Evolutionary conservation across 345 rosid species (phyloP), one percentile per base, ranked within the genome.

Genomic region (Eucalyptus viminalis): DNA sequence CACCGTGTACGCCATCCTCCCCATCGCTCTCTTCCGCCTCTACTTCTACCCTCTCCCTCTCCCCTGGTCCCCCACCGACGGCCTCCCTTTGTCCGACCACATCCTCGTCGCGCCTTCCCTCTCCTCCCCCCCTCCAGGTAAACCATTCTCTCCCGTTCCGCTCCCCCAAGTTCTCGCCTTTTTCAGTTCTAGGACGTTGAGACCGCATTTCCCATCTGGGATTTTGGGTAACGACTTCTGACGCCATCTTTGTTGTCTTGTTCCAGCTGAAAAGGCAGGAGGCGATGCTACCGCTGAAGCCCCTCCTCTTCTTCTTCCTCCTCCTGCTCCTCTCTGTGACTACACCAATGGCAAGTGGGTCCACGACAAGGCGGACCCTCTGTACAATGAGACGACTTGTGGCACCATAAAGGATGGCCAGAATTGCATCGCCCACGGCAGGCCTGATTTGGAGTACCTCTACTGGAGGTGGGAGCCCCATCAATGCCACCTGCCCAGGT

Each of bases 401-500:
- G 95, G 95, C 62, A 95, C 96, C 49, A 98, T 98, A 90, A 96
- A 97, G 90, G 94, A 94, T 29, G 97, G 98, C 81, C 99, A 97
- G 90, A 96, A 95, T 72, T 98, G 99, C 90, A 92, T 94, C 88
- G 51, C 92, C 81, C 98, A 97, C 88, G 99, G 99, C 5, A 96
- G 99, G 92, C 97, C 98, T 3, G 98, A 98, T 69, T 53, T 90
- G 65, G 97, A 92, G 90, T 98, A 94, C 92, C 99, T 98, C 81
- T 94, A 92, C 47, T 97, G 98, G 99, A 96, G 95, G 93, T 98
- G 99, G 99, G 93, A 93, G 89, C 99, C 99, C 44, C 92, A 89
- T 43, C 92, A 91, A 72, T 98, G 99, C 91, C 88, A 92, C 54
- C 97, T 98, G 31, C 96, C 99, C 6, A 96, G 98, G 95, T 97